Evolutionary conservation across 2,329 filamentous ascomycete genomes (phyloP).

Genomic region (Boeremia exigua): DNA sequence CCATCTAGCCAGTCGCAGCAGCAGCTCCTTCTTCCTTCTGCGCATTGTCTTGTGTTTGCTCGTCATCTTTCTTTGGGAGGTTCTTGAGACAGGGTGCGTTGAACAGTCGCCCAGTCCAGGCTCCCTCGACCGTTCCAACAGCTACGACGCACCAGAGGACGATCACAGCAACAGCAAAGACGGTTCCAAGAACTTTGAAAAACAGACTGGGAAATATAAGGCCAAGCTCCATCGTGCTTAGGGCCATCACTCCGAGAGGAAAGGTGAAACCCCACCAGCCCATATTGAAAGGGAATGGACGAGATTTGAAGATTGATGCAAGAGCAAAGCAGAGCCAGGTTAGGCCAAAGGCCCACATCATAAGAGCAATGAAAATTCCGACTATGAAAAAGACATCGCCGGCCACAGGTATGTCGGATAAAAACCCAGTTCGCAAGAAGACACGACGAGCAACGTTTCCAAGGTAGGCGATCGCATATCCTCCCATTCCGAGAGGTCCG

Average conservation of each 20-base stretch:
- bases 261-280: slow-evolving; percentile 69
- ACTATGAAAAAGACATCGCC: slow-evolving; percentile 62
- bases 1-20: not conserved
- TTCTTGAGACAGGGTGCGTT: slow-evolving; percentile 60
- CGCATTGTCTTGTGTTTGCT: not conserved
- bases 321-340: slow-evolving; percentile 63
- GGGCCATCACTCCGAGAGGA: slow-evolving; percentile 63
- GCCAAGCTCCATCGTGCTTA: slow-evolving; percentile 56
- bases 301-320: slow-evolving; percentile 53
- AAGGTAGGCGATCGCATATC: slow-evolving; percentile 63
- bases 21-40: not conserved
- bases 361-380: slow-evolving; percentile 59
- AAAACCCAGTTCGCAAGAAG: slow-evolving; percentile 49
- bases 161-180: slow-evolving; percentile 59
- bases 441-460: slow-evolving; percentile 52
- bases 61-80: slow-evolving; percentile 31
- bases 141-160: slow-evolving; percentile 64
- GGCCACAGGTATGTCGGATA: slow-evolving; percentile 48
- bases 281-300: slow-evolving; percentile 65
- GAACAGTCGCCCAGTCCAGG: slow-evolving; percentile 58
- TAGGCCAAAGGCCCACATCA: slow-evolving; percentile 64
- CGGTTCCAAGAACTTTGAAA: slow-evolving; percentile 63
- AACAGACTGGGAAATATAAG: slow-evolving; percentile 61
- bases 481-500: slow-evolving; percentile 70
- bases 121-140: slow-evolving; percentile 56